These are phyloP conservation scores for Exophiala dermatitidis DNA, from an alignment of 2,329 filamentous ascomycete species.

Conservation along the genomic window DNA sequence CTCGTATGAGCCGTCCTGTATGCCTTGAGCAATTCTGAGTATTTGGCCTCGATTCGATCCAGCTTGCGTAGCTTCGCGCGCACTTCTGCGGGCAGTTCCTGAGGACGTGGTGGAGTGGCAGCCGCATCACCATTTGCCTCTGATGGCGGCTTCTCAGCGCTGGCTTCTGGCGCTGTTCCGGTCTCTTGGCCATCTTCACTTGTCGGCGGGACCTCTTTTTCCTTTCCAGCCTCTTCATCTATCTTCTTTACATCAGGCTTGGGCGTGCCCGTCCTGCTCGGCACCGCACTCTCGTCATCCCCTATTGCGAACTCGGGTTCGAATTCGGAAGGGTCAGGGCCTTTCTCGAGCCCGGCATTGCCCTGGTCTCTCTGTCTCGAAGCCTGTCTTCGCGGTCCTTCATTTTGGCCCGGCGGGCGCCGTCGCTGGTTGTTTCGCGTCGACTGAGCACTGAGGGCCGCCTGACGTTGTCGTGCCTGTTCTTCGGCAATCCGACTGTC, in stretches of 20 bases:
- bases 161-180: constrained; percentile 25
- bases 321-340: constrained; percentile 78
- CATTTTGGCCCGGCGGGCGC: constrained; percentile 30
- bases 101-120: constrained; percentile 23
- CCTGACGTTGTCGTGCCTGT: constrained; percentile 65
- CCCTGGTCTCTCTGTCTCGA: constrained; percentile 32
- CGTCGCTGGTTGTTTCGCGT: constrained; percentile 39
- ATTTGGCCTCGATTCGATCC: constrained; percentile 83
- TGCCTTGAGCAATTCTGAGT: constrained; percentile 81
- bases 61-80: constrained; percentile 70
- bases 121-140: constrained; percentile 23
- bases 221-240: constrained; percentile 12
- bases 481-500: constrained; percentile 86
- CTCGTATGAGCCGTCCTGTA: constrained; percentile 87
- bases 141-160: constrained; percentile 25
- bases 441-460: constrained; percentile 35
- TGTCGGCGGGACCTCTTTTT: constrained; percentile 23
- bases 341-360: constrained; percentile 46
- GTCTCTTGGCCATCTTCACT: constrained; percentile 26
- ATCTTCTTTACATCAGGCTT: constrained; percentile 39
- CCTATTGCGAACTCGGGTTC: constrained; percentile 81
- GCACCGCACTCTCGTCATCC: constrained; percentile 58
- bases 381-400: constrained; percentile 27
- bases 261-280: constrained; percentile 56
- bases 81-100: constrained; percentile 66